Conservation (phyloP, 306 rosid species). For the Malus domestica region DNA sequence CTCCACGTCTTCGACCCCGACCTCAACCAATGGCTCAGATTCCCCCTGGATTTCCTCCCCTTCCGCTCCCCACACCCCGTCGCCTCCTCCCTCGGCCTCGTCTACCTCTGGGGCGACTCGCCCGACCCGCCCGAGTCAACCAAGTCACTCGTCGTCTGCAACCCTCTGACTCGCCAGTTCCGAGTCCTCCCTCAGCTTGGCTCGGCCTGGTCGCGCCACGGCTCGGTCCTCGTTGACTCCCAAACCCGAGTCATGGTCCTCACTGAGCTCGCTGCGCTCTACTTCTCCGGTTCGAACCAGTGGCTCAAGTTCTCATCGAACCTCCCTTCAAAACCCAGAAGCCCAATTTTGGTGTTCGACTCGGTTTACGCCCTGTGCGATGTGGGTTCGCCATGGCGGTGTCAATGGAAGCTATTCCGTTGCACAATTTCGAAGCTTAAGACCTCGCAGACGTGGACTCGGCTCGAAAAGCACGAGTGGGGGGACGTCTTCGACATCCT, state of each 20-base stretch:
- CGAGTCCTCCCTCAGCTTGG: constrained; percentile 74
- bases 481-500: constrained; percentile 82
- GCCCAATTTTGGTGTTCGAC: constrained; percentile 57
- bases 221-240: constrained; percentile 71
- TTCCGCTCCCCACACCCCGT: constrained; percentile 69
- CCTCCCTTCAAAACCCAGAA: constrained; percentile 79
- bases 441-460: constrained; percentile 44
- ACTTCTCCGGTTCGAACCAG: constrained; percentile 35
- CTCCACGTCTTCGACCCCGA: constrained; percentile 65
- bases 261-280: constrained; percentile 76
- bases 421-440: constrained; percentile 30
- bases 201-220: constrained; percentile 95
- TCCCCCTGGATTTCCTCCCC: constrained; percentile 72
- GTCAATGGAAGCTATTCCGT: constrained; percentile 74
- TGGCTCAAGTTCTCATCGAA: constrained; percentile 82
- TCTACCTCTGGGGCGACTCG: constrained; percentile 80
- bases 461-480: constrained; percentile 69
- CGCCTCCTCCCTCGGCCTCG: constrained; percentile 73
- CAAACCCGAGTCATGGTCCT: constrained; percentile 66
- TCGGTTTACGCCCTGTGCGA: constrained; percentile 75
- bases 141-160: constrained; percentile 66
- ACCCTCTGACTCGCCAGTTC: constrained; percentile 66
- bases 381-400: constrained; percentile 88
- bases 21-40: constrained; percentile 45
- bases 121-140: constrained; percentile 26